Conservation (phyloP, 208 protist species). For the Phytomonas sp. region DNA sequence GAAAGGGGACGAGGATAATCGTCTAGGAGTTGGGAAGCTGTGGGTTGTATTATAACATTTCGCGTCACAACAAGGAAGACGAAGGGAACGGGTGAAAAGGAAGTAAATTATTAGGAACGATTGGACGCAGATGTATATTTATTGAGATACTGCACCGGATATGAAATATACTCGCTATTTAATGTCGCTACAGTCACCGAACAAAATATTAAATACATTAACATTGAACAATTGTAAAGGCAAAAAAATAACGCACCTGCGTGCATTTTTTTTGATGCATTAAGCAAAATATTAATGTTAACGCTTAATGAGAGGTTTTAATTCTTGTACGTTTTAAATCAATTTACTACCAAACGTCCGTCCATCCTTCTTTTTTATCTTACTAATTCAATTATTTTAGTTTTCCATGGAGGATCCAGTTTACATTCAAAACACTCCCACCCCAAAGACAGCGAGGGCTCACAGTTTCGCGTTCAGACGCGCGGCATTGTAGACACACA, state of each 20-base stretch:
- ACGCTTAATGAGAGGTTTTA: too few relatives aligned
- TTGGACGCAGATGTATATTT: too few relatives aligned
- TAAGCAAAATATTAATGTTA: neutral
- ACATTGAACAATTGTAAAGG: neutral
- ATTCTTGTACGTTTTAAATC: neutral
- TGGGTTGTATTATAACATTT: neutral
- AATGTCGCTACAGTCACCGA: too few relatives aligned
- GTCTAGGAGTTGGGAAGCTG: neutral
- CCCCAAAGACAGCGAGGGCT: neutral
- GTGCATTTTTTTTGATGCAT: neutral
- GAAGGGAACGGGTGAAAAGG: neutral
- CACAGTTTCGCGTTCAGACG: slow-evolving; percentile 30
- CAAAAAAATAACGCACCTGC: neutral
- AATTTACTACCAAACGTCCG: neutral
- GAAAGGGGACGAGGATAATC: neutral
- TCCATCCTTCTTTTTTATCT: neutral
- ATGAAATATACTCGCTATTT: too few relatives aligned
- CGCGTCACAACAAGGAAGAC: neutral
- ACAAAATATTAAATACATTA: neutral
- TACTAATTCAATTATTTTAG: neutral
- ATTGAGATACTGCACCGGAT: too few relatives aligned
- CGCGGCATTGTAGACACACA: slow-evolving; percentile 53
- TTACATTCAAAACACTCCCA: neutral
- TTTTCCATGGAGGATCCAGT: neutral
- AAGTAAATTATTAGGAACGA: neutral